Percentiles rank a stretch among this genome's conserved stretches.
These are phyloP conservation scores for Coprinopsis sp. DNA, from an alignment of 768 basidiomycete genomes.

Conservation along the genomic window DNA sequence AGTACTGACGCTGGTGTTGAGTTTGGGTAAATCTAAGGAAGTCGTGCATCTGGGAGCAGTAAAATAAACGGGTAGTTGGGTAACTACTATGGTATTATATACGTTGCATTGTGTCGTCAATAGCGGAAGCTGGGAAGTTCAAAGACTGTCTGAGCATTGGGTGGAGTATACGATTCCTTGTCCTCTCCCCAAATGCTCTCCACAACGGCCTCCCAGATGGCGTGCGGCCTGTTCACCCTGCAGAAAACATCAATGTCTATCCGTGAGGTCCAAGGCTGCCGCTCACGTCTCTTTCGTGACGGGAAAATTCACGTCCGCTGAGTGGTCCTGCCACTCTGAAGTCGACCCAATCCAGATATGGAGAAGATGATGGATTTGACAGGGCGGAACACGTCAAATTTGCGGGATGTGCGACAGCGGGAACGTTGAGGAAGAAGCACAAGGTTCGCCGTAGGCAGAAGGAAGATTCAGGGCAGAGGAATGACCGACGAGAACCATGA, in stretches of 20 bases:
- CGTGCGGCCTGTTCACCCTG: not conserved
- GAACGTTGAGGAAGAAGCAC: too few relatives aligned
- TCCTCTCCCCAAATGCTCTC: conserved; percentile 19
- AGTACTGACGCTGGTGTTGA: not conserved
- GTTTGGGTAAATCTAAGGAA: not conserved
- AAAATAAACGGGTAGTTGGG: too few relatives aligned
- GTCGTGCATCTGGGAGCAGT: too few relatives aligned
- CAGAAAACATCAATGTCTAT: not conserved
- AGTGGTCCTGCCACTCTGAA: conserved; percentile 56
- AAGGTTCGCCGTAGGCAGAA: too few relatives aligned
- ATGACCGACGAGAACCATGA: too few relatives aligned
- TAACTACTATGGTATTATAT: too few relatives aligned
- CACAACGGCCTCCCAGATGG: conserved; percentile 41
- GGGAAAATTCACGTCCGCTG: conserved; percentile 48
- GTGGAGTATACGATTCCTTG: not conserved
- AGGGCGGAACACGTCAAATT: too few relatives aligned
- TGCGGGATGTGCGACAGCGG: too few relatives aligned
- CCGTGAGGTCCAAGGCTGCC: conserved; percentile 1
- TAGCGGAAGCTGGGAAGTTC: not conserved
- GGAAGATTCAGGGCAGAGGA: not conserved
- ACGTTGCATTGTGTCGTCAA: too few relatives aligned
- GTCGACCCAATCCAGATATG: too few relatives aligned
- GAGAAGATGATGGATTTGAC: too few relatives aligned
- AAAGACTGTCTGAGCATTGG: not conserved
- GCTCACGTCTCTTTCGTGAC: conserved; percentile 47